Evolutionary conservation across 108 stramenopile species (phyloP).

Genomic region (Nitzschia putrida): DNA sequence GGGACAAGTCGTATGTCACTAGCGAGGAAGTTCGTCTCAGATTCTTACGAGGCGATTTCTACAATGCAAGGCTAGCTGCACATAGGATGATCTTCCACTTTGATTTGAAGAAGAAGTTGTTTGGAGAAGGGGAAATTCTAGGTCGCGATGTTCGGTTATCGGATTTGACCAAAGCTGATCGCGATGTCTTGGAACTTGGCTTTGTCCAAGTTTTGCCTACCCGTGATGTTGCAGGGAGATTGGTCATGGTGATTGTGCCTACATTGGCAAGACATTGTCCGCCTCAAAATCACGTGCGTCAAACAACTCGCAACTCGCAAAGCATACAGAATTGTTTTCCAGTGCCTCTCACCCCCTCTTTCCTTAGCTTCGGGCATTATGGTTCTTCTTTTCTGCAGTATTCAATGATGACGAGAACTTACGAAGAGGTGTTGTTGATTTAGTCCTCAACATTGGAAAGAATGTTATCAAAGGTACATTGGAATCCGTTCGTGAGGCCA

Average conservation of each 20-base stretch:
- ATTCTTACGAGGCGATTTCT: constrained; percentile 10
- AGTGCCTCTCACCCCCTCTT: too few species aligned
- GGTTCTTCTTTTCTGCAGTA: constrained; percentile 10
- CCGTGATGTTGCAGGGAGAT: constrained; percentile 17
- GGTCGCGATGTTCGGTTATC: constrained; percentile 20
- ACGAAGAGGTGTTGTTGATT: constrained; percentile 7
- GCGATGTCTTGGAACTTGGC: constrained; percentile 7
- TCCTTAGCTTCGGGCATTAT: neutral
- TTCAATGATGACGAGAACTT: constrained; percentile 14
- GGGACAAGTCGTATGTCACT: constrained; percentile 15
- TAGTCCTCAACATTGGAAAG: neutral
- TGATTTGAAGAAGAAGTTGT: constrained; percentile 12
- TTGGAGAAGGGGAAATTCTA: constrained; percentile 23
- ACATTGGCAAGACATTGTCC: neutral
- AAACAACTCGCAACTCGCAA: neutral
- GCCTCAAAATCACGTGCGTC: neutral
- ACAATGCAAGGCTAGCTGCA: neutral
- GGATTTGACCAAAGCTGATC: neutral
- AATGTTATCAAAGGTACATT: neutral
- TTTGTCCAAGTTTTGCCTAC: constrained; percentile 19
- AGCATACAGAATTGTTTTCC: neutral
- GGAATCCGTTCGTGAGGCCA: neutral
- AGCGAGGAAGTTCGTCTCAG: constrained; percentile 10
- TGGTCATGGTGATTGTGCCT: constrained; percentile 2
- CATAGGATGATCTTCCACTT: constrained; percentile 13